A percentile compares a stretch with the other conserved stretches of the same genome.
Evolutionary conservation across 768 basidiomycete genomes (phyloP).

Genomic region (Boletellus ananiceps): DNA sequence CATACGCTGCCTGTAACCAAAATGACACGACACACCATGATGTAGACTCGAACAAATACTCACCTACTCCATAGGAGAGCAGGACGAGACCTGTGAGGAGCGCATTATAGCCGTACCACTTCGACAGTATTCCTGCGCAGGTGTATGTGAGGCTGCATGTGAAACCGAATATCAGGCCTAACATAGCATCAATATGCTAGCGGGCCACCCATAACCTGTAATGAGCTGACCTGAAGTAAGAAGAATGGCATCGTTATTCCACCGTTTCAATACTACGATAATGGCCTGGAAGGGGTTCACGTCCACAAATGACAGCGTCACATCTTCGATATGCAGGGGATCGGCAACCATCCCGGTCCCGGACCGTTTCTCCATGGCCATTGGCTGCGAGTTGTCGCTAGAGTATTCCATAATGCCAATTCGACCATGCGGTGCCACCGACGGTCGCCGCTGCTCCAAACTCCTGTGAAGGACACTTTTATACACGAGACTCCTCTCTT

Average conservation of each 20-base stretch:
- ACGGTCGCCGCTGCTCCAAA: slow-evolving; percentile 22
- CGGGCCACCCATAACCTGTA: neutral
- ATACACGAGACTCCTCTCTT: slow-evolving; percentile 77
- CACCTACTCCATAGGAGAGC: slow-evolving; percentile 68
- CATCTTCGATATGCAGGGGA: slow-evolving; percentile 20
- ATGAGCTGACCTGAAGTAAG: slow-evolving; percentile 20
- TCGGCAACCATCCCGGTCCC: slow-evolving; percentile 4
- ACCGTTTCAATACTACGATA: slow-evolving; percentile 48
- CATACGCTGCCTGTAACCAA: slow-evolving; percentile 39
- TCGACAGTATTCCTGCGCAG: slow-evolving; percentile 62
- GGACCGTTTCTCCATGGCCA: neutral
- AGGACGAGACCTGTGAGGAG: slow-evolving; percentile 74
- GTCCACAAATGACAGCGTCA: slow-evolving; percentile 59
- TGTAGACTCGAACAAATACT: slow-evolving; percentile 9
- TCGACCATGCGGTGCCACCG: neutral
- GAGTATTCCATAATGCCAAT: neutral
- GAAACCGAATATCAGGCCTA: slow-evolving; percentile 71
- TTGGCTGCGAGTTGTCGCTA: slow-evolving; percentile 8
- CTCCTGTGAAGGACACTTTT: slow-evolving; percentile 56
- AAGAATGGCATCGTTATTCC: slow-evolving; percentile 66
- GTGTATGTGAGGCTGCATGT: slow-evolving; percentile 71
- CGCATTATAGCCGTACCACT: slow-evolving; percentile 60
- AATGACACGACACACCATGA: neutral
- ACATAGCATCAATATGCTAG: neutral
- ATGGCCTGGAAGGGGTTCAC: slow-evolving; percentile 70